Conservation (phyloP, 441 rosid species). For the Bruguiera hainesii region DNA sequence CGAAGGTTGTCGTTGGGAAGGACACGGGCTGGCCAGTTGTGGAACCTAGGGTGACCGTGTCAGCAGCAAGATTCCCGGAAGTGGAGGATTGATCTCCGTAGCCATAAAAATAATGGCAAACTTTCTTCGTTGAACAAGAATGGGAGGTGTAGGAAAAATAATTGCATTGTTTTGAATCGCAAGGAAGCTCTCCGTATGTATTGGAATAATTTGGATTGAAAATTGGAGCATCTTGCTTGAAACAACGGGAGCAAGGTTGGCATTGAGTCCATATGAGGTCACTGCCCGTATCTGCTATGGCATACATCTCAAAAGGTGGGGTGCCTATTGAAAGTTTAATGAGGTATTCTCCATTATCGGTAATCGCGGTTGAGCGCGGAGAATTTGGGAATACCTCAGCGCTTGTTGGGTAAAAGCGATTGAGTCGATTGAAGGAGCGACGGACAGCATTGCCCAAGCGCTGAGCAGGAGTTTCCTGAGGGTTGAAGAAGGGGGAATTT, state of each 20-base stretch:
- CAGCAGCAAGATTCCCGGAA: conserved; percentile 43
- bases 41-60: conserved; percentile 34
- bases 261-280: conserved; percentile 72
- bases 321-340: conserved; percentile 49
- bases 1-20: conserved; percentile 22
- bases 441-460: conserved; percentile 17
- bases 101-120: conserved; percentile 36
- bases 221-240: conserved; percentile 34
- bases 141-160: not conserved
- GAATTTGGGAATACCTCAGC: conserved; percentile 9
- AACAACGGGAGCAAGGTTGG: conserved; percentile 48
- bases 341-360: conserved; percentile 41
- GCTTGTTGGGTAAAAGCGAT: conserved; percentile 18
- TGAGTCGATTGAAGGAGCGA: conserved; percentile 26
- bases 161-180: not conserved
- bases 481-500: conserved; percentile 29
- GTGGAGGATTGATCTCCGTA: conserved; percentile 44
- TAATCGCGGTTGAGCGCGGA: conserved; percentile 30
- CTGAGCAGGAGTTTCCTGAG: conserved; percentile 6
- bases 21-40: conserved; percentile 20
- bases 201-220: conserved; percentile 42
- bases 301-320: conserved; percentile 36
- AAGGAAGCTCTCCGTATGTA: conserved; percentile 27
- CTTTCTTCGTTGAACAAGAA: not conserved
- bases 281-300: conserved; percentile 58